A percentile compares a stretch with the other conserved stretches of the same genome.
These are phyloP conservation scores for Geranium incanum DNA, from an alignment of 441 rosid species.

Conservation along the genomic window DNA sequence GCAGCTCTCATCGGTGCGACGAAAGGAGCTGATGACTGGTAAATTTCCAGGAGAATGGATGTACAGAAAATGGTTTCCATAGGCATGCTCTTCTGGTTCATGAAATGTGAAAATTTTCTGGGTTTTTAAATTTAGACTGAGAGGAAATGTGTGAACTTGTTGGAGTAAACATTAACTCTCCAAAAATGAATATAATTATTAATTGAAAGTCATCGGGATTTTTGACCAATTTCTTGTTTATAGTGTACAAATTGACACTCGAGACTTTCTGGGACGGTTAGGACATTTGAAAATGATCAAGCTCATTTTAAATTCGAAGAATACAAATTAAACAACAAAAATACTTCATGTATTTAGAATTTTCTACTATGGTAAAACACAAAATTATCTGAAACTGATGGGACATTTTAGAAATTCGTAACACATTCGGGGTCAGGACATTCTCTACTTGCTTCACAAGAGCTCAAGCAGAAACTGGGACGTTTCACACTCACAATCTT, in stretches of 20 bases:
- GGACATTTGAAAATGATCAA: no score
- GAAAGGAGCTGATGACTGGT: conserved; percentile 48
- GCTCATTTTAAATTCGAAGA: no score
- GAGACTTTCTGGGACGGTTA: no score
- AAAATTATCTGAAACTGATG: no score
- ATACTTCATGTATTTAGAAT: no score
- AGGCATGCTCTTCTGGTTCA: not conserved
- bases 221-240: not conserved
- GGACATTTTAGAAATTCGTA: no score
- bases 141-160: not conserved
- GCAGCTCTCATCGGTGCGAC: conserved; percentile 62
- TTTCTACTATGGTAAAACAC: no score
- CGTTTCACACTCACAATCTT: no score
- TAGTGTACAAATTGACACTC: not conserved
- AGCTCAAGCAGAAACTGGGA: no score
- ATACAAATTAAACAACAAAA: no score
- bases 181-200: not conserved
- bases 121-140: not conserved
- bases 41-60: not conserved
- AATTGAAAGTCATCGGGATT: not conserved
- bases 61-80: not conserved
- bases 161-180: not conserved
- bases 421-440: no score
- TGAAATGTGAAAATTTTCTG: not conserved
- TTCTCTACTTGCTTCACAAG: no score